Base-by-base conservation (phyloP, 495 filamentous ascomycete genomes). In the Aspergillus leporis region DNA sequence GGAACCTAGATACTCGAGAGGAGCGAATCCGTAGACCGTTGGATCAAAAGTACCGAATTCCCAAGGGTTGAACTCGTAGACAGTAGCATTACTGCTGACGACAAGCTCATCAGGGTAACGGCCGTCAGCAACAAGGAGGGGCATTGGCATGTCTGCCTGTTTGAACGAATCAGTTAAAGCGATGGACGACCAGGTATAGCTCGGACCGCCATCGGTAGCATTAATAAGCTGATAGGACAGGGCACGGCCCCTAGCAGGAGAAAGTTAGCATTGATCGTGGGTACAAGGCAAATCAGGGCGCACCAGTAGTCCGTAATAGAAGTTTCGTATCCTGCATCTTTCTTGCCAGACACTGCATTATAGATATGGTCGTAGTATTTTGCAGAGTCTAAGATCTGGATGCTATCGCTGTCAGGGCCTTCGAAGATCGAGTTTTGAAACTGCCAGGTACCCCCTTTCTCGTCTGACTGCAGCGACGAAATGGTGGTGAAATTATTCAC, bases 401-500 rank as follows among this genome's bases (percentile, higher is more conserved):
- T 75, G n/a, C 78, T 72, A 18, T 76, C 74, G 12, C 66, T 70
- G 30, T 78, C 72, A 6, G 86, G 87, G 9, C 89, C 88, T 51
- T 88, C 68, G 58, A 97, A 77, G 65, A 98, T 92, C 48, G 83
- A 88, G 64, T 89, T 87, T 3, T 79, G 82, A 60, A 97, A 89
- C 60, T 92, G 75, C 93, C 93, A 98, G 6, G 85, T 70, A 16
- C 74, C 76, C 13, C 81, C 83, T 31, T 50, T 47, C 21, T 64
- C 36, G 51, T 51, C 19, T 1, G 78, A 64, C 62, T 78, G 75
- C 58, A 95, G 81, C 40, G 69, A 69, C 31, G 83, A 68, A 43
- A 97, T 81, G 16, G 85, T 87, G 32, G 87, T 89, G 76, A 93
- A 98, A 73, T 97, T 98, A 76, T 97, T 98, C 59, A 87, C 78